These are phyloP conservation scores for Starmerella floris DNA, from an alignment of 805 yeast genomes.

Conservation along the genomic window DNA sequence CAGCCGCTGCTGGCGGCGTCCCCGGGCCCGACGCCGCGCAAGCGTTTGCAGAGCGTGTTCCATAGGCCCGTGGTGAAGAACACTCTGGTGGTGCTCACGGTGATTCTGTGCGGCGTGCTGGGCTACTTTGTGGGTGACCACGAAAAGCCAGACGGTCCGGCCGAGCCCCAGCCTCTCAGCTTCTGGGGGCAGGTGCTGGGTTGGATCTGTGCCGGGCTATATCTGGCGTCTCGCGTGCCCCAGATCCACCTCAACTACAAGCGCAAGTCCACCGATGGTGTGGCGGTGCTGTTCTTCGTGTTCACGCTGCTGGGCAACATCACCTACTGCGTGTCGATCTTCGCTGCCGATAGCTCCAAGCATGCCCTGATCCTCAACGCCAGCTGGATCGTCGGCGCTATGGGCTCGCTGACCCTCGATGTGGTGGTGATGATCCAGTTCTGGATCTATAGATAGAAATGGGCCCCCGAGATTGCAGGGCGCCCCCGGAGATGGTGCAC, in stretches of 20 bases:
- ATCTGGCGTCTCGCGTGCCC: conserved; percentile 79
- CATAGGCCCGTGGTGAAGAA: conserved; percentile 18
- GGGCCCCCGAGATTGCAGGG: no score
- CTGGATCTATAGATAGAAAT: conserved; percentile 41
- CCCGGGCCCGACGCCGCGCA: background rate
- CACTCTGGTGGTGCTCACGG: conserved; percentile 46
- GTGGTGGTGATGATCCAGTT: conserved; percentile 75
- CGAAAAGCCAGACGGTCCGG: conserved; percentile 31
- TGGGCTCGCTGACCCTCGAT: conserved; percentile 77
- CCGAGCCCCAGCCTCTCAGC: conserved; percentile 42
- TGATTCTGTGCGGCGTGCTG: conserved; percentile 63
- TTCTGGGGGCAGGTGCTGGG: conserved; percentile 80
- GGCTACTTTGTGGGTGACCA: conserved; percentile 71
- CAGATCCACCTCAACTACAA: conserved; percentile 75
- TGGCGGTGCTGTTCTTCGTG: conserved; percentile 80
- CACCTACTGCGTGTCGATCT: conserved; percentile 76
- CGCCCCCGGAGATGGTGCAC: no score
- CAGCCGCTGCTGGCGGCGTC: conserved; percentile 8
- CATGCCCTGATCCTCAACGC: conserved; percentile 67
- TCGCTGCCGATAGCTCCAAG: conserved; percentile 51
- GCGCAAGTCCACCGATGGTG: conserved; percentile 89
- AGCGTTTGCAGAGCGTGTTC: background rate
- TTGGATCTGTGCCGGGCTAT: conserved; percentile 37
- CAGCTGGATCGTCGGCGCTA: conserved; percentile 84
- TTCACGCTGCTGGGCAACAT: conserved; percentile 92